Evolutionary conservation across 176 grass and related monocot genomes (phyloP).

Genomic region (Dendrocalamus sinicus): DNA sequence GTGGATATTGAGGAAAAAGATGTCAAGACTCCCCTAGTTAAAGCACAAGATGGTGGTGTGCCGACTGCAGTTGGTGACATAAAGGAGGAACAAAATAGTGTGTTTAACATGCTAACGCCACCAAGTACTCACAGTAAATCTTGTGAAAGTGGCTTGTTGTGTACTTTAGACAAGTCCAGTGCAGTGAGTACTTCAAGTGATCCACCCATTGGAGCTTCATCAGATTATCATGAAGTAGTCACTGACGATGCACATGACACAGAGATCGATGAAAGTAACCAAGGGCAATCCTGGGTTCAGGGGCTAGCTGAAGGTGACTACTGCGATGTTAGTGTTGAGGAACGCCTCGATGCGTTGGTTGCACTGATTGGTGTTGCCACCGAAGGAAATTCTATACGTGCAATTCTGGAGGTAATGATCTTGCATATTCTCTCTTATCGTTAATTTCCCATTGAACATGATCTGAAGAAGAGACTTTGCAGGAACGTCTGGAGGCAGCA

Average conservation of each 20-base stretch:
- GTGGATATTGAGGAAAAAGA: conserved; percentile 61
- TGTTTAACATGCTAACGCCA: conserved; percentile 27
- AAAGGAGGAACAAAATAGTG: conserved; percentile 41
- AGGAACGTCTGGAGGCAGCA: conserved; percentile 95
- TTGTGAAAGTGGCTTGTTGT: conserved; percentile 38
- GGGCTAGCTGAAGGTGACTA: conserved; percentile 91
- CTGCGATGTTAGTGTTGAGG: conserved; percentile 88
- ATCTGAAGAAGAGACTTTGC: conserved; percentile 43
- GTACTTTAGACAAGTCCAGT: conserved; percentile 48
- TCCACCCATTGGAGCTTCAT: conserved; percentile 40
- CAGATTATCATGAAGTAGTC: conserved; percentile 36
- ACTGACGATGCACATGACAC: conserved; percentile 39
- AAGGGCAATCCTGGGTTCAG: conserved; percentile 84
- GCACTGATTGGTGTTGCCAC: conserved; percentile 78
- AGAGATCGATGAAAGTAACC: conserved; percentile 89
- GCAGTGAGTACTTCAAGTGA: conserved; percentile 46
- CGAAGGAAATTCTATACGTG: conserved; percentile 80
- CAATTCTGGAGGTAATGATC: conserved; percentile 56
- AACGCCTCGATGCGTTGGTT: conserved; percentile 83
- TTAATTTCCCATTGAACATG: conserved; percentile 21
- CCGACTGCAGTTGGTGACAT: conserved; percentile 17
- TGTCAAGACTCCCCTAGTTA: conserved; percentile 41
- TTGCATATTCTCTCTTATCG: not conserved
- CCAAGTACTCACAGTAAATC: conserved; percentile 38
- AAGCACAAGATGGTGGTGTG: conserved; percentile 34